Conservation (phyloP, 2,329 filamentous ascomycete genomes). For the Fusarium sp. region DNA sequence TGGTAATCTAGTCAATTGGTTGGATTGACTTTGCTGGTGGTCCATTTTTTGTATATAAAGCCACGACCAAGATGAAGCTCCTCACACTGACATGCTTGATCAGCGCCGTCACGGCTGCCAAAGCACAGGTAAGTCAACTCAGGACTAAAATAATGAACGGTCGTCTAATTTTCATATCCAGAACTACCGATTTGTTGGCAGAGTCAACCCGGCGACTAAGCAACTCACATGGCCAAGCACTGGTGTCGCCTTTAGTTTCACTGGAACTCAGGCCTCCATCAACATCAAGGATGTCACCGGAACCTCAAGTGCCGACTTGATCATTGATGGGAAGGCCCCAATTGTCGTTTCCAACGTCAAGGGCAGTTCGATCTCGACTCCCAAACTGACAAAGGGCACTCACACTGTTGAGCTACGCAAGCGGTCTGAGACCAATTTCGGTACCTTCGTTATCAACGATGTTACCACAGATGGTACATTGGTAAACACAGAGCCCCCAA, state of each 20-base stretch:
- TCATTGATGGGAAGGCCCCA: conserved; percentile 24
- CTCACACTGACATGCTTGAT: neutral
- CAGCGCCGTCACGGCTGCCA: conserved; percentile 7
- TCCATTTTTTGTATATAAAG: too few species aligned
- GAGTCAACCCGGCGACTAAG: conserved; percentile 56
- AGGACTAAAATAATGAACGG: too few species aligned
- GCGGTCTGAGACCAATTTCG: conserved; percentile 25
- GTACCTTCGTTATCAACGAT: conserved; percentile 7
- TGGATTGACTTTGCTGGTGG: neutral
- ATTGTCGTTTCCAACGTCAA: conserved; percentile 21
- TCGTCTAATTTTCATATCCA: neutral
- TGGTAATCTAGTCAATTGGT: neutral
- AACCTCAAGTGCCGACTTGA: conserved; percentile 27
- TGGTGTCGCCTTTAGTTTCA: conserved; percentile 55
- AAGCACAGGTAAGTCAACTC: conserved; percentile 1
- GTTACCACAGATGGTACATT: conserved; percentile 24
- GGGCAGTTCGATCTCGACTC: conserved; percentile 17
- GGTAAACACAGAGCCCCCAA: conserved; percentile 40
- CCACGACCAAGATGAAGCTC: conserved; percentile 10
- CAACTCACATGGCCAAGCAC: conserved; percentile 59
- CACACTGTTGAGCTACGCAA: conserved; percentile 35
- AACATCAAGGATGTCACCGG: conserved; percentile 24
- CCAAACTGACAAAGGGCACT: conserved; percentile 9
- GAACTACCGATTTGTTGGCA: conserved; percentile 49
- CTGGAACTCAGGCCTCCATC: conserved; percentile 54